phyloP scores from a whole-genome alignment of 306 rosid species.

The Pyrus pyrifolia region DNA sequence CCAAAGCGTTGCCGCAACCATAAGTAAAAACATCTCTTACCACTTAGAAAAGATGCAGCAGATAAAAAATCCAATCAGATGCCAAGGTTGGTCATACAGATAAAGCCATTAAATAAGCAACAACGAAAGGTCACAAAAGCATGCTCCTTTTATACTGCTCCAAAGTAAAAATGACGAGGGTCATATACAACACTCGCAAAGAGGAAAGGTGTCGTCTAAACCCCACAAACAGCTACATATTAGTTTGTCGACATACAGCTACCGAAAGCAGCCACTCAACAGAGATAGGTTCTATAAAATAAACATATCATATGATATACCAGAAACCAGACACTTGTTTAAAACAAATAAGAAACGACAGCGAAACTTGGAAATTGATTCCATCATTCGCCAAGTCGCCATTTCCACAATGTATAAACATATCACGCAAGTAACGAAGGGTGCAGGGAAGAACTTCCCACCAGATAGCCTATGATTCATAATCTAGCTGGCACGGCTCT shows the following conservation, averaged over 20 bases:
- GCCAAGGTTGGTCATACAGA: conserved; percentile 2
- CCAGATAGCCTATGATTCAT: conserved; percentile 19
- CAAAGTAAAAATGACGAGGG: conserved; percentile 26
- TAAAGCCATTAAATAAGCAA: not conserved
- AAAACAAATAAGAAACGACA: conserved; percentile 33
- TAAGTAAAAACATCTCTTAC: not conserved
- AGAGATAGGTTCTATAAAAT: conserved; percentile 28
- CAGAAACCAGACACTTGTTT: conserved; percentile 33
- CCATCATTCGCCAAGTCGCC: conserved; percentile 35
- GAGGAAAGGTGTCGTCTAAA: conserved; percentile 19
- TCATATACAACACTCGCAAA: conserved; percentile 24
- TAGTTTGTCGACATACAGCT: conserved; percentile 26
- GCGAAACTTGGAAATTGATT: conserved; percentile 38
- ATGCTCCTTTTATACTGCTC: conserved; percentile 10
- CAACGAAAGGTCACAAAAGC: conserved; percentile 7
- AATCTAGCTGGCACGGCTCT: conserved; percentile 58
- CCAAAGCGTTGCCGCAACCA: not conserved
- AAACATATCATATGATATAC: conserved; percentile 46
- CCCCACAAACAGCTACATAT: conserved; percentile 35
- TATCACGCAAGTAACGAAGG: conserved; percentile 32
- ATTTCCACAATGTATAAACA: conserved; percentile 37
- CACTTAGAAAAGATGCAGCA: not conserved
- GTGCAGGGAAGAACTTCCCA: conserved; percentile 19
- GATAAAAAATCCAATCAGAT: not conserved
- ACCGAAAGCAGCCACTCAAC: conserved; percentile 32